Percentiles rank a stretch among this genome's conserved stretches.
phyloP scores from a whole-genome alignment of 768 basidiomycete species.

The Atractiella rhizophila region DNA sequence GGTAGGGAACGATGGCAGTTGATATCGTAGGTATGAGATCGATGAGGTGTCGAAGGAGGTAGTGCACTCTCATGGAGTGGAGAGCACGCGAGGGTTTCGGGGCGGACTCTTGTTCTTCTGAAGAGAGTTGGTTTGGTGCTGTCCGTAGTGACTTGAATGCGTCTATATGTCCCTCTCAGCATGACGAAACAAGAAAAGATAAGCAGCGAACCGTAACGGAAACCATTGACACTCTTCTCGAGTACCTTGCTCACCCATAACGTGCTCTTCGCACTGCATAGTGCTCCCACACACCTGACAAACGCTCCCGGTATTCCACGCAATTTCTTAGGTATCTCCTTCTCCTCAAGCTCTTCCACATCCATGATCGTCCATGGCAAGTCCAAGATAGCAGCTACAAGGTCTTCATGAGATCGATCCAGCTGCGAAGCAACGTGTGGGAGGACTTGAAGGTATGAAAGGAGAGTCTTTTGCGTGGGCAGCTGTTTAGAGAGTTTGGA shows the following conservation, averaged over 20 bases:
- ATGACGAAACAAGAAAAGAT: not conserved
- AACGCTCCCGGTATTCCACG: no score
- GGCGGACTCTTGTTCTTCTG: not conserved
- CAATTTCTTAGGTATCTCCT: no score
- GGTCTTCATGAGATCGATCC: slow-evolving; percentile 46
- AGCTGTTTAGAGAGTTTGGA: slow-evolving; percentile 12
- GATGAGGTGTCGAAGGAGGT: slow-evolving; percentile 61
- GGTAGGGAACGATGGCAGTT: slow-evolving; percentile 56
- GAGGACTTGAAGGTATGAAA: slow-evolving; percentile 59
- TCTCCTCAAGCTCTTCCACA: slow-evolving; percentile 56
- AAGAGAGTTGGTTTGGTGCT: not conserved
- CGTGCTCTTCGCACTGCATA: slow-evolving; percentile 59
- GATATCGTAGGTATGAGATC: slow-evolving; percentile 76
- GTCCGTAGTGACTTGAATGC: not conserved
- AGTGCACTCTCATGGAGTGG: slow-evolving; percentile 33
- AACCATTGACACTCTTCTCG: slow-evolving; percentile 51
- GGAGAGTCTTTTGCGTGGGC: slow-evolving; percentile 24
- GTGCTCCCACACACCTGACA: slow-evolving; percentile 71
- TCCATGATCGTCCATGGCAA: slow-evolving; percentile 76
- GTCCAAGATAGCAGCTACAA: slow-evolving; percentile 63
- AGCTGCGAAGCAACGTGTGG: slow-evolving; percentile 78
- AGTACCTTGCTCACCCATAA: slow-evolving; percentile 73
- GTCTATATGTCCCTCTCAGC: not conserved
- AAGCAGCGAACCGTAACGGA: slow-evolving; percentile 54
- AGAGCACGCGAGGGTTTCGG: not conserved